phyloP scores from a whole-genome alignment of 164 flowering plant species.

The Vitis rupestris region DNA sequence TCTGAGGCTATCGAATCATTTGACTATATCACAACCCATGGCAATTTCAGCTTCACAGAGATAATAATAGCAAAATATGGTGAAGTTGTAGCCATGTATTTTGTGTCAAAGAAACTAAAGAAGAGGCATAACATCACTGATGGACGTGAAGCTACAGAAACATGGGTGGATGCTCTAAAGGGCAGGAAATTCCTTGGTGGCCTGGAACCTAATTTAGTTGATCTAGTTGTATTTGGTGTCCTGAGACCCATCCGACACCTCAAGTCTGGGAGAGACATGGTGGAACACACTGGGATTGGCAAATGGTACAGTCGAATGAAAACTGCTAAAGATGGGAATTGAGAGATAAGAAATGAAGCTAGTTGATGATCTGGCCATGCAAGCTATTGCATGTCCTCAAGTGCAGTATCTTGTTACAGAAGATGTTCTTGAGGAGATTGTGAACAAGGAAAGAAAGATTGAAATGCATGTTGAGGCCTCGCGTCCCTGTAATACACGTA shows the following conservation, averaged over 20 bases:
- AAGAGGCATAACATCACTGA: conserved; percentile 81
- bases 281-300: conserved; percentile 76
- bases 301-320: conserved; percentile 91
- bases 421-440: conserved; percentile 72
- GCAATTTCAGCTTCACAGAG: conserved; percentile 80
- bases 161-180: conserved; percentile 85
- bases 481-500: too few species aligned
- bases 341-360: conserved; percentile 23
- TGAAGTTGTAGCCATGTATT: conserved; percentile 92
- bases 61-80: conserved; percentile 73
- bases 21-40: conserved; percentile 63
- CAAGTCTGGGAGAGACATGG: conserved; percentile 85
- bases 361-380: conserved; percentile 99
- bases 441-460: conserved; percentile 76
- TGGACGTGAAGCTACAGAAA: conserved; percentile 84
- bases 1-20: conserved; percentile 70
- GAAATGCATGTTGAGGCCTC: too few species aligned
- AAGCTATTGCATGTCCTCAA: conserved; percentile 98
- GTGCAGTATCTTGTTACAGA: conserved; percentile 73
- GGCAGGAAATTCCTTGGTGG: conserved; percentile 82
- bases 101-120: conserved; percentile 88
- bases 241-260: conserved; percentile 85
- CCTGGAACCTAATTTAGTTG: conserved; percentile 74
- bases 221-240: conserved; percentile 89
- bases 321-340: conserved; percentile 6